Evolutionary conservation across 495 filamentous ascomycete species (phyloP).

Genomic region (Astrocystis sublimbata): DNA sequence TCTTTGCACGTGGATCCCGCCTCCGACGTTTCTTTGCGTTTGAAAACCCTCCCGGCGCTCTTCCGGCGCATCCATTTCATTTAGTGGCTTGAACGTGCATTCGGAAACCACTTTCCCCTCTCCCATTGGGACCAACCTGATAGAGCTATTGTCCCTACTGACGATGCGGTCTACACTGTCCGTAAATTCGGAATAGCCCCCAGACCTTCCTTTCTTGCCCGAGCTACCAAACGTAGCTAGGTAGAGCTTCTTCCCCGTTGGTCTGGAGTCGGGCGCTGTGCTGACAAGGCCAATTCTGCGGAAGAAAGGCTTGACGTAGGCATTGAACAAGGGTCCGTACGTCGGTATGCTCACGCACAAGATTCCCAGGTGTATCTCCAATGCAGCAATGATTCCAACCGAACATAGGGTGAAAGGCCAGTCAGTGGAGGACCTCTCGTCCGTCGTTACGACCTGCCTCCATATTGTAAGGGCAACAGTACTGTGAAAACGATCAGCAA

Average conservation of each 20-base stretch:
- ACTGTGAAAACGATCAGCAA: background rate
- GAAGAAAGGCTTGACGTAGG: slow-evolving; percentile 12
- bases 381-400: slow-evolving; percentile 9
- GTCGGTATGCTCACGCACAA: slow-evolving; percentile 18
- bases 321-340: slow-evolving; percentile 19
- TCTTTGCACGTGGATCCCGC: slow-evolving; percentile 12
- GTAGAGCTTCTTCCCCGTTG: background rate
- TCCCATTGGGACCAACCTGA: background rate
- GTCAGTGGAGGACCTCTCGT: slow-evolving; percentile 3
- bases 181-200: background rate
- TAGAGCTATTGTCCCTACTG: slow-evolving; percentile 1
- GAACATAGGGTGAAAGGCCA: slow-evolving; percentile 5
- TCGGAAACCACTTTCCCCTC: slow-evolving; percentile 10
- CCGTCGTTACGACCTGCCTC: slow-evolving; percentile 2
- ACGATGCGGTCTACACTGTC: slow-evolving; percentile 1
- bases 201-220: background rate
- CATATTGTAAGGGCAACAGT: slow-evolving; percentile 17
- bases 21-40: slow-evolving; percentile 8
- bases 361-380: slow-evolving; percentile 16
- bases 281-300: slow-evolving; percentile 17
- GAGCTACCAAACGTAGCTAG: slow-evolving; percentile 11
- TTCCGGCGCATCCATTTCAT: background rate
- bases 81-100: background rate
- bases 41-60: background rate
- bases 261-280: background rate